A percentile compares a stretch with the other conserved stretches of the same genome.
Evolutionary conservation across 441 rosid genomes (phyloP).

Genomic region (Theobroma grandiflorum): DNA sequence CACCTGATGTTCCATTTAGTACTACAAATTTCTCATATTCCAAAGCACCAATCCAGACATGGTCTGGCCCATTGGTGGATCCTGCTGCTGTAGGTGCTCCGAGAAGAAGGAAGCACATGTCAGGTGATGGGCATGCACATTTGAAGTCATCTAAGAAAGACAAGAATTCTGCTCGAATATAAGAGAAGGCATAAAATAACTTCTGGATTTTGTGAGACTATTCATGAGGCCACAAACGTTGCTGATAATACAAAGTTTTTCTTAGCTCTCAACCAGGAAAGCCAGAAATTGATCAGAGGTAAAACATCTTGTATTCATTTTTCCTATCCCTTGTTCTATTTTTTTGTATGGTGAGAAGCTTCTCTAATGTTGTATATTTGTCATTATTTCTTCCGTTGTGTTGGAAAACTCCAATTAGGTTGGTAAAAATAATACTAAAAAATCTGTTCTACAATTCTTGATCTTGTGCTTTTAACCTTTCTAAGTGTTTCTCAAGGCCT

Average conservation of each 20-base stretch:
- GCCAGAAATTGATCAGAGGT: constrained; percentile 46
- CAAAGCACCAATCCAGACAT: constrained; percentile 50
- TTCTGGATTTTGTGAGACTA: constrained; percentile 32
- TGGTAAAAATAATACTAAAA: constrained; percentile 41
- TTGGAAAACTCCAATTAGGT: constrained; percentile 34
- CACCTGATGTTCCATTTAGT: constrained; percentile 55
- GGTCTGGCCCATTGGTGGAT: constrained; percentile 58
- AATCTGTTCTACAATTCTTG: constrained; percentile 30
- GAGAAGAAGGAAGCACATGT: constrained; percentile 47
- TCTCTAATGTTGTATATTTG: constrained; percentile 51
- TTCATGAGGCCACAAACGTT: constrained; percentile 36
- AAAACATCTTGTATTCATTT: constrained; percentile 44
- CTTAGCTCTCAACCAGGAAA: constrained; percentile 37
- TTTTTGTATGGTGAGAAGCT: constrained; percentile 39
- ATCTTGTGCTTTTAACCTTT: constrained; percentile 20
- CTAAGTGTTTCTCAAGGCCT: not conserved
- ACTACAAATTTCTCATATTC: constrained; percentile 48
- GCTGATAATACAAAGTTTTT: constrained; percentile 33
- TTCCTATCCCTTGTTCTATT: constrained; percentile 33
- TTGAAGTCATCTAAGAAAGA: constrained; percentile 42
- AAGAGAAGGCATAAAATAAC: constrained; percentile 33
- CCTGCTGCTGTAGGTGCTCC: constrained; percentile 38
- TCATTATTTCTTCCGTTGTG: constrained; percentile 30
- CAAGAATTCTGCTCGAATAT: constrained; percentile 41
- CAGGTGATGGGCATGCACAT: constrained; percentile 37